A percentile compares a stretch with the other conserved stretches of the same genome.
Evolutionary conservation across 1,284 basidiomycete species (phyloP).

Genomic region (Gomphus bonarii): DNA sequence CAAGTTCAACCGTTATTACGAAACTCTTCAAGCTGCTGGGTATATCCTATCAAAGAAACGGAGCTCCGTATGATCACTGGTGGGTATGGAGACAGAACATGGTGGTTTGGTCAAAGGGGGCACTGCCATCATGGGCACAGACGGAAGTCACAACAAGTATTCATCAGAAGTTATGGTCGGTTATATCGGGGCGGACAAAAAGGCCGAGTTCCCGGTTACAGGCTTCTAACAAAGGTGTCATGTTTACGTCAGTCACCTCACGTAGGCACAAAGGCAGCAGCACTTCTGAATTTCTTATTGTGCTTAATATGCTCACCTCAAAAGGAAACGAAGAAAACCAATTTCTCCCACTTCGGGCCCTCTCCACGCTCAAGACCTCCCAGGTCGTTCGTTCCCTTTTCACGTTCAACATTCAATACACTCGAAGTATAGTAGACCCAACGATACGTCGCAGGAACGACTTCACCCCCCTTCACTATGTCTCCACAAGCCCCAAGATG

Average conservation of each 20-base stretch:
- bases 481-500: constrained; percentile 5
- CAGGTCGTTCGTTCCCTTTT: background rate
- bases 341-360: background rate
- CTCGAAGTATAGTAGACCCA: background rate
- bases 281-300: background rate
- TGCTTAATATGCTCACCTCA: background rate
- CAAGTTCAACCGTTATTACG: no score
- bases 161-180: background rate
- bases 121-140: background rate
- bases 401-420: background rate
- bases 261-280: background rate
- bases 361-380: background rate
- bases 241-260: background rate
- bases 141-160: background rate
- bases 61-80: background rate
- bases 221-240: background rate
- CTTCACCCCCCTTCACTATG: background rate
- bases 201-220: background rate
- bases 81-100: background rate
- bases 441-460: constrained; percentile 9
- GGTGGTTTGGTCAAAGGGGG: background rate
- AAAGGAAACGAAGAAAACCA: background rate
- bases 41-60: background rate
- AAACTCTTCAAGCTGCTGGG: no score
- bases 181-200: background rate